Evolutionary conservation across 2,329 filamentous ascomycete species (phyloP), one percentile per base, ranked within the genome.

Genomic region (Colletotrichum sp.): DNA sequence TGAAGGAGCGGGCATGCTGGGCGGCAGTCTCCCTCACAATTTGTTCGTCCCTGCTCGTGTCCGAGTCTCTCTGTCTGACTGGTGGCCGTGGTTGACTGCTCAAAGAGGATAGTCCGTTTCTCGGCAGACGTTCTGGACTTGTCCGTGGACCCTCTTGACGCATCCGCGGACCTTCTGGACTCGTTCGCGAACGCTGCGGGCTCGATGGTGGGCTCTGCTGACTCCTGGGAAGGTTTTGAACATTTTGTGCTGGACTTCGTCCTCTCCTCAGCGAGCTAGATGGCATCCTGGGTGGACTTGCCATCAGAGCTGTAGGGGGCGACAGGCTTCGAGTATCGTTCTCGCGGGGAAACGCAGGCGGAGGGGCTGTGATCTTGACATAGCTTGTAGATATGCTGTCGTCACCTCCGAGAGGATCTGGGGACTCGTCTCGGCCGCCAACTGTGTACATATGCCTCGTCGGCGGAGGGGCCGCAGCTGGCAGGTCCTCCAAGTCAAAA

Each of bases 1-100:
- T 87, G n/a, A 92, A 83, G 6, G 88, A 90, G 39, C 90, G 87
- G 76, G 87, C 86, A 62, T 86, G 82, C 15, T 83, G 84, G 32
- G 85, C 75, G 16, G 81, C 79, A 7, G 82, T 64, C n/a, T 71
- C 60, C 32, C 76, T 67, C 79, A 79, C 18, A 63, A 70, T 36
- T 49, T 76, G 49, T 28, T 39, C 64, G 44, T 64, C 59, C 52
- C 59, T 49, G 36, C 28, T 74, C 4, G 59, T 59, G 39, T 44
- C 59, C 18, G 28, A 16, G 7, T 28, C 30, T 21, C 32, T 36
- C 15, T 59, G 69, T 12, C 30, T 52, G 6, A 34, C 57, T 10
- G 16, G 16, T 26, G 62, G 34, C 63, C 24, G 9, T n/a, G 16
- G 63, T 44, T 49, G 72, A 9, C n/a, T 34, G 24, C 62, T 75